Evolutionary conservation across 345 rosid genomes (phyloP).

Genomic region (Eucalyptus sideroxylon): DNA sequence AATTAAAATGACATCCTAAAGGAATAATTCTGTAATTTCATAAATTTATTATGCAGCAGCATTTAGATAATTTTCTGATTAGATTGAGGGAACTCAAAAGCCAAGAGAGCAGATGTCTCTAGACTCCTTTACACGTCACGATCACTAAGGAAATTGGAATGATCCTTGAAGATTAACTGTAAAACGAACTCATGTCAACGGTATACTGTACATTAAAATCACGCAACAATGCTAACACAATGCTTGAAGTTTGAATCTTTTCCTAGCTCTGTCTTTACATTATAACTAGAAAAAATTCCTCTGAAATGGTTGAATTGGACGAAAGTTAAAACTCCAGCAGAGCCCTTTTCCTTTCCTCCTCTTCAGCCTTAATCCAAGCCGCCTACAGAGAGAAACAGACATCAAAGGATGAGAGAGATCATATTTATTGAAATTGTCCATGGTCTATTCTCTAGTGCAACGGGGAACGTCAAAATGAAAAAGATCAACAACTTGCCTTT

Average conservation of each 20-base stretch:
- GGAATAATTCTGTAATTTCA: neutral
- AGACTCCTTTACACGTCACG: neutral
- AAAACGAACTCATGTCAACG: neutral
- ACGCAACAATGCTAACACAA: neutral
- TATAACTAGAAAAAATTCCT: neutral
- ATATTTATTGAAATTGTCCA: neutral
- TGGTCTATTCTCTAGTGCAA: neutral
- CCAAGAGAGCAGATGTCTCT: neutral
- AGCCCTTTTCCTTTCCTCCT: constrained; percentile 51
- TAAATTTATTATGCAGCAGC: neutral
- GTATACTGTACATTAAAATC: neutral
- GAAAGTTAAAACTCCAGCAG: neutral
- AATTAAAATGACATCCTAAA: neutral
- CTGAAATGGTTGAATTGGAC: neutral
- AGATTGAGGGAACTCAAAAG: neutral
- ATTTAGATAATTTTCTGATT: neutral
- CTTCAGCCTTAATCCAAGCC: constrained; percentile 87
- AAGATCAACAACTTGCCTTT: constrained; percentile 33
- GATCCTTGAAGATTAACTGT: neutral
- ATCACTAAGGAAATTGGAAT: neutral
- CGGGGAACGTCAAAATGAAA: neutral
- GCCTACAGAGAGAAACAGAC: constrained; percentile 24
- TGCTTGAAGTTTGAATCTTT: neutral
- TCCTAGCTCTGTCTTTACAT: neutral
- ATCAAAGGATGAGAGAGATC: neutral